Conservation (phyloP, 2,329 filamentous ascomycete genomes). For the Ceratocystis lukuohia region DNA sequence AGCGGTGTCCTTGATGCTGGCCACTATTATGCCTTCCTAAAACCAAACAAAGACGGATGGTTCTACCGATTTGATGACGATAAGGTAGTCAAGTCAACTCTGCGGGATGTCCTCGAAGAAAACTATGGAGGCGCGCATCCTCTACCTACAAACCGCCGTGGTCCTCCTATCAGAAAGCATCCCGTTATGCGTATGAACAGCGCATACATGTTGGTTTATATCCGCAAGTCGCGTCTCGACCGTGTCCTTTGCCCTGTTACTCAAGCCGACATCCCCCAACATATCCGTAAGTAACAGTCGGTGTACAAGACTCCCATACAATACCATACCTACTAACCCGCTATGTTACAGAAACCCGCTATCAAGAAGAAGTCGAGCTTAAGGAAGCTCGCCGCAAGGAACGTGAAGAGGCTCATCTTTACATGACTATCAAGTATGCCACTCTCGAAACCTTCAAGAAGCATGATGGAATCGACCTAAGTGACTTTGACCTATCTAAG, state of each 20-base stretch:
- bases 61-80: constrained; percentile 98
- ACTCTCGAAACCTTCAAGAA: constrained; percentile 67
- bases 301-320: not conserved
- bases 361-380: constrained; percentile 69
- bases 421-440: constrained; percentile 71
- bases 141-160: constrained; percentile 31
- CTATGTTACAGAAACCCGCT: constrained; percentile 43
- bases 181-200: constrained; percentile 58
- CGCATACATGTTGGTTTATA: constrained; percentile 98
- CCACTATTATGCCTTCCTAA: constrained; percentile 95
- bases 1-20: constrained; percentile 94
- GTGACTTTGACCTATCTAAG: constrained; percentile 37
- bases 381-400: constrained; percentile 72
- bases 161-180: constrained; percentile 39
- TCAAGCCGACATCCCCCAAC: constrained; percentile 59
- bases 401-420: constrained; percentile 85
- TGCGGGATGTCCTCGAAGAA: constrained; percentile 83
- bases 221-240: constrained; percentile 75
- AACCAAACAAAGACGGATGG: constrained; percentile 80
- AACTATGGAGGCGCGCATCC: constrained; percentile 87
- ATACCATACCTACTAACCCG: not conserved
- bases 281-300: constrained; percentile 11
- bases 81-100: constrained; percentile 85
- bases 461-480: constrained; percentile 76
- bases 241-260: constrained; percentile 64